Conservation (phyloP, 2,329 filamentous ascomycete genomes). For the Xylariaceae sp. region DNA sequence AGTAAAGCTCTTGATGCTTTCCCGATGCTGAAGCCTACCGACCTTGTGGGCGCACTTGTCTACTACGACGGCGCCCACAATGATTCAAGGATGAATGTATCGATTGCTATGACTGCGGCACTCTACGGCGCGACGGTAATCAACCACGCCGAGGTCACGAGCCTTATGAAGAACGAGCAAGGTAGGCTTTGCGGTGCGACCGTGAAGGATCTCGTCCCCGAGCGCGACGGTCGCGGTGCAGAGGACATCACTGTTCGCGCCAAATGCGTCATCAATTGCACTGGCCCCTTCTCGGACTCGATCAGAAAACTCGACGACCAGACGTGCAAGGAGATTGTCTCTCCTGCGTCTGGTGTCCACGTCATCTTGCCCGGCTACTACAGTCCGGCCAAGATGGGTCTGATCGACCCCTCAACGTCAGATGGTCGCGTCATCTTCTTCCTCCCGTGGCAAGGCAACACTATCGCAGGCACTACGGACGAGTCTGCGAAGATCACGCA, state of each 20-base stretch:
- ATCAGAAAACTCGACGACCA: constrained; percentile 83
- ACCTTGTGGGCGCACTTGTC: constrained; percentile 75
- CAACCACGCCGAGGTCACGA: constrained; percentile 78
- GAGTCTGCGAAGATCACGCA: constrained; percentile 67
- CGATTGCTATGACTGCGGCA: constrained; percentile 82
- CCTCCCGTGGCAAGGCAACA: constrained; percentile 89
- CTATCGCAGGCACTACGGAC: constrained; percentile 85
- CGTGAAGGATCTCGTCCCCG: constrained; percentile 66
- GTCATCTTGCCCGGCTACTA: constrained; percentile 85
- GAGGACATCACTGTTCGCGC: constrained; percentile 69
- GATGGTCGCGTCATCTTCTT: constrained; percentile 92
- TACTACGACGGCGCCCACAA: constrained; percentile 94
- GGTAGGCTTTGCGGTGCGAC: constrained; percentile 71
- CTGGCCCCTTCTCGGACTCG: constrained; percentile 80
- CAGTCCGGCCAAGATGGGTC: constrained; percentile 78
- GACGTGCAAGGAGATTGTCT: constrained; percentile 70
- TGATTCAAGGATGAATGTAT: constrained; percentile 89
- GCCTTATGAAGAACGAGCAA: constrained; percentile 67
- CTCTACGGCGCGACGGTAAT: constrained; percentile 78
- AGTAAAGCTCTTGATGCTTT: constrained; percentile 84
- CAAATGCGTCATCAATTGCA: constrained; percentile 83
- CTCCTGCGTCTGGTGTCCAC: constrained; percentile 81
- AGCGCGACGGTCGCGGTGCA: constrained; percentile 57
- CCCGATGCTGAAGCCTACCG: constrained; percentile 79
- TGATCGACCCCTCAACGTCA: constrained; percentile 81